Evolutionary conservation across 306 rosid genomes (phyloP).

Genomic region (Medicago ruthenica): DNA sequence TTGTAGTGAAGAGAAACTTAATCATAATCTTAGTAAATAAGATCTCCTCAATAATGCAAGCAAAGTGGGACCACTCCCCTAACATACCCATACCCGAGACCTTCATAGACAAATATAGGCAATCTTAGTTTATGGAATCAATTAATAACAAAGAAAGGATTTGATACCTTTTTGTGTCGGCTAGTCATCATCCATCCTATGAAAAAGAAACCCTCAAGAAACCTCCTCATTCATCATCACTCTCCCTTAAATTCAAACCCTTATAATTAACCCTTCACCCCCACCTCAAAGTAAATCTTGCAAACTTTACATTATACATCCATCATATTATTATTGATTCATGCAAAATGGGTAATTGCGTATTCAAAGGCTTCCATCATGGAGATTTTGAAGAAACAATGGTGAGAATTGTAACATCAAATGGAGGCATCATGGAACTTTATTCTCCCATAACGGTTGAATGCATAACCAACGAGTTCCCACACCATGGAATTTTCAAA

Average conservation of each 20-base stretch:
- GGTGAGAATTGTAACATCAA: conserved; percentile 70
- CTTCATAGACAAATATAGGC: conserved; percentile 15
- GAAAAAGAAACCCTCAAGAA: conserved; percentile 33
- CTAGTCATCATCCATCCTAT: conserved; percentile 11
- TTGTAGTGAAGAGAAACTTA: too few relatives aligned
- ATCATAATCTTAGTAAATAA: not conserved
- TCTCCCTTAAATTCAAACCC: not conserved
- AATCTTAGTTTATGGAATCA: conserved; percentile 28
- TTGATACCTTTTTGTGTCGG: conserved; percentile 65
- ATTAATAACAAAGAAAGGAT: conserved; percentile 53
- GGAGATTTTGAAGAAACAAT: conserved; percentile 34
- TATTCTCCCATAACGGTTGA: conserved; percentile 63
- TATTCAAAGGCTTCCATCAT: conserved; percentile 56
- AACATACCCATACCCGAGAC: conserved; percentile 13
- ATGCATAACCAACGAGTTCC: conserved; percentile 65
- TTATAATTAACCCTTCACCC: not conserved
- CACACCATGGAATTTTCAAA: conserved; percentile 72
- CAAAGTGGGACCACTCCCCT: conserved; percentile 49
- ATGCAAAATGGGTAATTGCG: conserved; percentile 72
- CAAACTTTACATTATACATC: not conserved
- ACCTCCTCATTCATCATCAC: conserved; percentile 16
- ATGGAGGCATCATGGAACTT: conserved; percentile 81
- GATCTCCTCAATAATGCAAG: not conserved
- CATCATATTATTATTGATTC: conserved; percentile 8
- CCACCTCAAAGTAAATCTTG: not conserved